phyloP scores from a whole-genome alignment of 2,329 filamentous ascomycete genomes.

The Aspergillus tamarii region DNA sequence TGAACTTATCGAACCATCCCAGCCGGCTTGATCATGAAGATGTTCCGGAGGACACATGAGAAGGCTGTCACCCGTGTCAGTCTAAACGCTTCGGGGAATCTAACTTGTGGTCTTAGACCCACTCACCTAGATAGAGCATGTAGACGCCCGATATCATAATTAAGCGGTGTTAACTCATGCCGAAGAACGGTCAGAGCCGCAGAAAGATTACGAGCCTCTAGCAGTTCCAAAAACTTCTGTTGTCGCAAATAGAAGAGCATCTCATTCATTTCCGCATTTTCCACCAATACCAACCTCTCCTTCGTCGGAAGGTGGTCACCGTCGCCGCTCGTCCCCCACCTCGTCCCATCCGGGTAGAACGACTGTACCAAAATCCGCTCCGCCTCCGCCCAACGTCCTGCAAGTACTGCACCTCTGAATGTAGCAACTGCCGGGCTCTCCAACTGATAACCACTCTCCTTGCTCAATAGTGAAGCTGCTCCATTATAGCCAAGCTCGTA shows the following conservation, averaged over 20 bases:
- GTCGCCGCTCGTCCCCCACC: constrained; percentile 43
- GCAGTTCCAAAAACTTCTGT: constrained; percentile 90
- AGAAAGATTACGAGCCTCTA: constrained; percentile 75
- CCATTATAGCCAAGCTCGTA: constrained; percentile 82
- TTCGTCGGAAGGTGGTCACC: constrained; percentile 29
- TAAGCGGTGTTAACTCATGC: constrained; percentile 82
- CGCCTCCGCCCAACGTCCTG: constrained; percentile 82
- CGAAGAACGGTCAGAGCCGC: constrained; percentile 81
- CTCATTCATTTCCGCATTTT: constrained; percentile 72
- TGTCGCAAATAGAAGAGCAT: constrained; percentile 89
- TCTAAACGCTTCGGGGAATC: background rate
- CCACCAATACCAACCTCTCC: constrained; percentile 72
- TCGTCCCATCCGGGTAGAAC: constrained; percentile 47
- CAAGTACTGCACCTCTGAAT: constrained; percentile 78
- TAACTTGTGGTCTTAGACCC: background rate
- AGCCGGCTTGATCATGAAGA: constrained; percentile 73
- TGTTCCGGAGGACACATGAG: constrained; percentile 88
- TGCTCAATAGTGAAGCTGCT: constrained; percentile 73
- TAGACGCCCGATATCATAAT: constrained; percentile 74
- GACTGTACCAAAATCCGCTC: constrained; percentile 73
- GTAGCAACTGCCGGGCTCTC: constrained; percentile 85
- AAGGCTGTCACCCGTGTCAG: constrained; percentile 56
- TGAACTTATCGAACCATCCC: constrained; percentile 78
- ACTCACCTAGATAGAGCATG: constrained; percentile 76
- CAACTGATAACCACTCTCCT: constrained; percentile 83